Evolutionary conservation across 2,329 filamentous ascomycete species (phyloP), one percentile per base, ranked within the genome.

Genomic region (Pleurostoma richardsiae): DNA sequence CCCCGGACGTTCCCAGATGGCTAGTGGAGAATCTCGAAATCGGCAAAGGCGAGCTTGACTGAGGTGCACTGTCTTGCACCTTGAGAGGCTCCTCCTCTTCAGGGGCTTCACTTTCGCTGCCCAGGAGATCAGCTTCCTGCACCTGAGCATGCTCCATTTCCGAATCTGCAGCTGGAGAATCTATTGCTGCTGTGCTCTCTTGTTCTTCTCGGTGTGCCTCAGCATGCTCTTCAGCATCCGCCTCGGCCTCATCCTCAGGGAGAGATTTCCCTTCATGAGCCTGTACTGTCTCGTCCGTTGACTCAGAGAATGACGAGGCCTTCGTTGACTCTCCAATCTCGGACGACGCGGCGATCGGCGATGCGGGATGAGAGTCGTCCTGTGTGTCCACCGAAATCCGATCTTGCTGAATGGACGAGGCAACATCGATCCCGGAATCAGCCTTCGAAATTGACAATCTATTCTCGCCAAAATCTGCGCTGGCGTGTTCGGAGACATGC

Each of bases 241-340:
- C 38, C 10, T 44, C 51, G 30, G 49, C 42, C 6, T 46, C 28
- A 27, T 42, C 44, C 7, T 52, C 39, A 30, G 40, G 10, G 31
- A 30, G 31, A 30, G 29, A 46, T 42, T 66, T 63, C 8, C 65
- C 69, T 41, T 70, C 69, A 5, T 51, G 49, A 10, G 63, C 65
- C 40, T 73, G 69, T 2, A 79, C 61, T 4, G 80, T 83, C 56
- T 82, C 79, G 49, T 83, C 76, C 2, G 80, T 83, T 2, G 76
- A 79, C 50, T 83, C 82, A 5, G 80, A 84, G 7, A 85, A 59
- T 0, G 82, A 85, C 0, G 80, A 85, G 4, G 82, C 81, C 54
- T 78, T 80, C 5, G 82, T 85, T 3, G 80, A 84, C 43, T 76
- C 72, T 10, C 72, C 77, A 38, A 74, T 66, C 48, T 83, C 80